Percentiles rank a stretch among this genome's conserved stretches.
These are phyloP conservation scores for Solanum ossicruentum DNA, from an alignment of 257 asterid genomes.

Conservation along the genomic window DNA sequence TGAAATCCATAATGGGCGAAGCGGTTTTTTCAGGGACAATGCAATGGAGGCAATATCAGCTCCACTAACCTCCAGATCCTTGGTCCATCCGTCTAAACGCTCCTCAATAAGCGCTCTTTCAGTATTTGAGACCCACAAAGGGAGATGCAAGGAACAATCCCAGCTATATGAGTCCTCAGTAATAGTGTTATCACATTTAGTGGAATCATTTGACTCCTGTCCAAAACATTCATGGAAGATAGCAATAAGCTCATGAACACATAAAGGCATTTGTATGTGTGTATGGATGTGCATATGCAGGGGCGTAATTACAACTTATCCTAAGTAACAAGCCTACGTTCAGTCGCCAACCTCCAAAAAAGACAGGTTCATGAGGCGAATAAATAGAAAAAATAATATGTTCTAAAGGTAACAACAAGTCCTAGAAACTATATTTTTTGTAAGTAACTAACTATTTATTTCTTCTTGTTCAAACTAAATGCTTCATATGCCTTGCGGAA, in stretches of 20 bases:
- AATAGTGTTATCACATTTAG: background rate
- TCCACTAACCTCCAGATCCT: slow-evolving; percentile 69
- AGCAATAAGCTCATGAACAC: background rate
- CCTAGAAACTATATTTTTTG: background rate
- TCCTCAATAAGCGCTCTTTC: slow-evolving; percentile 56
- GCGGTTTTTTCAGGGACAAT: slow-evolving; percentile 44
- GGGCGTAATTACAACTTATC: background rate
- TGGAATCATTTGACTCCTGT: slow-evolving; percentile 34
- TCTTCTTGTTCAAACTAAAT: background rate
- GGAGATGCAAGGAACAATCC: slow-evolving; percentile 94
- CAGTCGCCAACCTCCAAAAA: background rate
- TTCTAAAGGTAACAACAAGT: background rate
- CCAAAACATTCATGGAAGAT: slow-evolving; percentile 4
- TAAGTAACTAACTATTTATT: background rate
- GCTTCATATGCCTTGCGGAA: background rate
- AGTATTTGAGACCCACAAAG: slow-evolving; percentile 84
- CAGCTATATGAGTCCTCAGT: slow-evolving; percentile 24
- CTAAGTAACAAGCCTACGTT: background rate
- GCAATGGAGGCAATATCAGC: slow-evolving; percentile 77
- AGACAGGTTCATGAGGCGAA: background rate
- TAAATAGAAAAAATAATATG: background rate
- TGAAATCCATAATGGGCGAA: slow-evolving; percentile 89
- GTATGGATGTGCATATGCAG: background rate
- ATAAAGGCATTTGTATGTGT: background rate
- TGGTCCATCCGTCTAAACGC: slow-evolving; percentile 60